Conservation (phyloP, 106 monocot species). For the Triglochin maritima region DNA sequence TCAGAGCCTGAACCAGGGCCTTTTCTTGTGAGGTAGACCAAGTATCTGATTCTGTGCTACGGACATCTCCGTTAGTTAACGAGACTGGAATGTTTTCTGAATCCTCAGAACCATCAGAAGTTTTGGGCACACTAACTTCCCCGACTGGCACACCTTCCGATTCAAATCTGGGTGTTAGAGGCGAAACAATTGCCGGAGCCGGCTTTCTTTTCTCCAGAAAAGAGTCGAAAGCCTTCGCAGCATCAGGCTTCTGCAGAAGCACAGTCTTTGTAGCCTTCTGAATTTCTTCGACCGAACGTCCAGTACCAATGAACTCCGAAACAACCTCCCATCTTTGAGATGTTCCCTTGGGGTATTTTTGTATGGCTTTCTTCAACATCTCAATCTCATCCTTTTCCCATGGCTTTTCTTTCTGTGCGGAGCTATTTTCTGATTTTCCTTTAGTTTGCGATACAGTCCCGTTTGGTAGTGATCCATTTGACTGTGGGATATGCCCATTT, state of each 20-base stretch:
- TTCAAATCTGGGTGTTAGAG: conserved; percentile 57
- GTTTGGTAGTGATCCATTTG: conserved; percentile 15
- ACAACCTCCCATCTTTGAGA: conserved; percentile 88
- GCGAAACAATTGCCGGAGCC: conserved; percentile 49
- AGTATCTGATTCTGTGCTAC: too few species aligned
- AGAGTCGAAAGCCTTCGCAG: conserved; percentile 75
- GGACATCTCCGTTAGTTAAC: too few species aligned
- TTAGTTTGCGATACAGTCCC: conserved; percentile 7
- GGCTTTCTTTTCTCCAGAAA: conserved; percentile 90
- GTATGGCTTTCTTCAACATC: conserved; percentile 69
- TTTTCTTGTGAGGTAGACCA: conserved; percentile 36
- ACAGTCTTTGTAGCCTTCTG: conserved; percentile 91
- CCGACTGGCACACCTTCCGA: conserved; percentile 31
- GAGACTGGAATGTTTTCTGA: too few species aligned
- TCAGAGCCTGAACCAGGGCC: conserved; percentile 82
- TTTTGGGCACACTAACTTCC: not conserved
- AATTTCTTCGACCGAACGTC: conserved; percentile 80
- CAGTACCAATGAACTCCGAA: conserved; percentile 87
- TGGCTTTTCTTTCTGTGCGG: conserved; percentile 70
- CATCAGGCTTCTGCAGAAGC: conserved; percentile 83
- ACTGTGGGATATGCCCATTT: conserved; percentile 7
- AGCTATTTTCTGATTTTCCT: conserved; percentile 7
- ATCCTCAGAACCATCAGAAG: too few species aligned
- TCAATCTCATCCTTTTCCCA: conserved; percentile 88
- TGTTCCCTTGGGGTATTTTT: conserved; percentile 83